Evolutionary conservation across 2,329 filamentous ascomycete genomes (phyloP).

Genomic region (Bipolaris victoriae): DNA sequence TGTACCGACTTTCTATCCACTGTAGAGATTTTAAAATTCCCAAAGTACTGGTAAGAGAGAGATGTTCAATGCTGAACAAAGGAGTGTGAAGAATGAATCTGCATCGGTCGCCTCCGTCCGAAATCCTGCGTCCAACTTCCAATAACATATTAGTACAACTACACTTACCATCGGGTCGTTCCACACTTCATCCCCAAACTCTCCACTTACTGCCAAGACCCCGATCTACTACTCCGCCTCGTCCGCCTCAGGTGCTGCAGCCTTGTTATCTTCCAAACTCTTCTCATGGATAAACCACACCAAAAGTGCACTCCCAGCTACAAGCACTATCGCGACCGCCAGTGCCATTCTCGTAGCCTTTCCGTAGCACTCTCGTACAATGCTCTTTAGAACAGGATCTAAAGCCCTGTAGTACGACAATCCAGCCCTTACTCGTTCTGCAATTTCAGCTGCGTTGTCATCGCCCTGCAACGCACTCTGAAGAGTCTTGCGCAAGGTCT

Average conservation of each 20-base stretch:
- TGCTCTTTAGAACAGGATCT: slow-evolving; percentile 62
- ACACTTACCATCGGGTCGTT: background rate
- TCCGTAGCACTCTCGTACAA: slow-evolving; percentile 72
- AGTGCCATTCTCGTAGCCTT: slow-evolving; percentile 61
- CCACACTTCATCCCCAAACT: background rate
- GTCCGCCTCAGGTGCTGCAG: background rate
- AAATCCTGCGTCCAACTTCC: background rate
- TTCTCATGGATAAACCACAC: slow-evolving; percentile 57
- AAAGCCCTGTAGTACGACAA: slow-evolving; percentile 71
- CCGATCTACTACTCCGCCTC: background rate
- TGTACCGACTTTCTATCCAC: too few relatives aligned
- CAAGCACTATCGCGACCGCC: slow-evolving; percentile 57
- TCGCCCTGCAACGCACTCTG: slow-evolving; percentile 60
- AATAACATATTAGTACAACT: background rate
- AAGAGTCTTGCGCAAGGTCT: slow-evolving; percentile 66
- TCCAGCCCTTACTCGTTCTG: slow-evolving; percentile 71
- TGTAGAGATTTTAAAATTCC: too few relatives aligned
- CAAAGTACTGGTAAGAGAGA: too few relatives aligned
- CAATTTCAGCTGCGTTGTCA: slow-evolving; percentile 68
- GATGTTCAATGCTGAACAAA: too few relatives aligned
- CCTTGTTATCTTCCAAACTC: slow-evolving; percentile 27
- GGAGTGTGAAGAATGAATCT: too few relatives aligned
- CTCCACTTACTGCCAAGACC: background rate
- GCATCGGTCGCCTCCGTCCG: background rate
- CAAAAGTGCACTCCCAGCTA: slow-evolving; percentile 55